Base-by-base conservation (phyloP, 2,329 filamentous ascomycete species). In the Fusarium circinatum region DNA sequence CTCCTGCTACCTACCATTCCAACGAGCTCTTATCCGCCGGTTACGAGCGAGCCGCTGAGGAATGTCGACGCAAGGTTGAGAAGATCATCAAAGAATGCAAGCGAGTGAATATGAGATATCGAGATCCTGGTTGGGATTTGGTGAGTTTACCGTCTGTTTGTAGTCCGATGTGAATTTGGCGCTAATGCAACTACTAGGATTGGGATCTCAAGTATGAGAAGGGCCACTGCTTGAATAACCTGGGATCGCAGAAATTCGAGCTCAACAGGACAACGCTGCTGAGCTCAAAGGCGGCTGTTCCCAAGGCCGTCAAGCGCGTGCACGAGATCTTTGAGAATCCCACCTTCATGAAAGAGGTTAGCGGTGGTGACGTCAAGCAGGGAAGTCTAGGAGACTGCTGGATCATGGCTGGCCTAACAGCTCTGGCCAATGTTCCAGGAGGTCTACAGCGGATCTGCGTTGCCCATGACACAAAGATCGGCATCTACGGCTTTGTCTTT, bases 401-500 rank as follows among this genome's bases (percentile, higher is more conserved):
- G 93, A 89, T 95, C 59, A 91, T 96, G 82, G 92, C 94, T 12
- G 92, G 92, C 28, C 83, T 97, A 34, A 94, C 92, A 38, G 93
- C 93, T 1, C 86, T 97, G 74, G 91, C 91, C 38, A 94, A 94
- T 71, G 92, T 93, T 68, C 85, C 91, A 52, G 90, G 88, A 4
- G 86, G 93, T 20, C 91, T 97, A 61, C 87, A 93, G 77, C 88
- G 89, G 24, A 88, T 94, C 13, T 97, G 94, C 76, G 92, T 97
- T 36, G 92, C 91, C 51, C 90, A 92, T 48, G 89, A 97, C 75
- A 89, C 88, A 15, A 86, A 81, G 72, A 91, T 96, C 57, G 94
- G 94, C 14, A 94, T 97, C 8, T 97, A 97, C 78, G 94, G 94
- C 3, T 97, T 97, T 78, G 93, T 97, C 55, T 97, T 97, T 80